Evolutionary conservation across 345 rosid species (phyloP).

Genomic region (Excoecaria agallocha): DNA sequence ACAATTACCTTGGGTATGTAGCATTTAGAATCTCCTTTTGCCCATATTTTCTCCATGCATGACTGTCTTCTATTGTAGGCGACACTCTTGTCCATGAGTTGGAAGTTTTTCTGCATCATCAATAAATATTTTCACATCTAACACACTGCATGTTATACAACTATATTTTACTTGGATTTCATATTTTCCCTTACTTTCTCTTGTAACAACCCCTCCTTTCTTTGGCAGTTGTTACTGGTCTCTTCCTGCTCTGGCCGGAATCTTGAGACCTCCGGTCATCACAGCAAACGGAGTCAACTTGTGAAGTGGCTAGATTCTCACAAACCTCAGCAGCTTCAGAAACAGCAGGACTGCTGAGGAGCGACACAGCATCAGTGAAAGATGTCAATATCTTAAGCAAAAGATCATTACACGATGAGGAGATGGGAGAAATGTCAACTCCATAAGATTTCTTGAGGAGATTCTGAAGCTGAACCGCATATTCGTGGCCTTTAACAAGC

Average conservation of each 20-base stretch:
- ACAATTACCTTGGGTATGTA: conserved; percentile 57
- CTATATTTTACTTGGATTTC: too few species aligned
- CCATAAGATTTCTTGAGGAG: conserved; percentile 30
- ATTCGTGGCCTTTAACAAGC: conserved; percentile 47
- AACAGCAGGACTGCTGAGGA: conserved; percentile 18
- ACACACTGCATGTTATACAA: too few species aligned
- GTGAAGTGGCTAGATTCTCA: conserved; percentile 13
- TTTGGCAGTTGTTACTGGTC: conserved; percentile 17
- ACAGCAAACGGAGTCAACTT: conserved; percentile 1
- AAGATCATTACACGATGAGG: conserved; percentile 33
- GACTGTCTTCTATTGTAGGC: conserved; percentile 44
- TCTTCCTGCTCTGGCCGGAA: conserved; percentile 59
- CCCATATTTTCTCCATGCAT: conserved; percentile 90
- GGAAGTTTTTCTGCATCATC: conserved; percentile 42
- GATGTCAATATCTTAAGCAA: conserved; percentile 43
- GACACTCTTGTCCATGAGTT: conserved; percentile 38
- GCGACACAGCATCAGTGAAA: conserved; percentile 40
- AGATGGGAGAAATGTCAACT: conserved; percentile 7
- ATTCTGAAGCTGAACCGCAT: conserved; percentile 43
- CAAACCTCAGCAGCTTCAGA: conserved; percentile 21
- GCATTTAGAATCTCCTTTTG: conserved; percentile 73
- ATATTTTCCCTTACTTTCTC: conserved; percentile 53
- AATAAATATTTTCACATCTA: background rate
- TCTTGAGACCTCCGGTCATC: conserved; percentile 47
- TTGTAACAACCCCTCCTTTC: conserved; percentile 73